Evolutionary conservation across 2,329 filamentous ascomycete genomes (phyloP).

Genomic region (Scolecobasidium constrictum): DNA sequence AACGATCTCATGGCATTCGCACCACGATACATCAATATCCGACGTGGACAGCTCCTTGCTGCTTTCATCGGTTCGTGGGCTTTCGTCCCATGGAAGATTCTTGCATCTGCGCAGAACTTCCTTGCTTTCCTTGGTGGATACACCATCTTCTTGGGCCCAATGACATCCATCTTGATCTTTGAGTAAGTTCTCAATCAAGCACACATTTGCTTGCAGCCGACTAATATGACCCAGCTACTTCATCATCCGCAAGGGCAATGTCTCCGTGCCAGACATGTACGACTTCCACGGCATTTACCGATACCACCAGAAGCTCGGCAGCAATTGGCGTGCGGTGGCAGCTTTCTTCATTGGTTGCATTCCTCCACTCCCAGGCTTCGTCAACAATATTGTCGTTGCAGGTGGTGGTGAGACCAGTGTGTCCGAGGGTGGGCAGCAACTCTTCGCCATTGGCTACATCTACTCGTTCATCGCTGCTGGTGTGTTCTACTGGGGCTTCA

Average conservation of each 20-base stretch:
- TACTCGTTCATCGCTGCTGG: conserved; percentile 28
- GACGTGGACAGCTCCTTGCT: conserved; percentile 13
- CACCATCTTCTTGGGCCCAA: conserved; percentile 19
- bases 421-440: conserved; percentile 16
- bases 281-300: conserved; percentile 21
- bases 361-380: conserved; percentile 26
- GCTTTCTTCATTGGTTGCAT: conserved; percentile 22
- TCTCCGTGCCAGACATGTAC: conserved; percentile 17
- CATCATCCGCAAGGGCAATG: conserved; percentile 14
- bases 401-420: conserved; percentile 26
- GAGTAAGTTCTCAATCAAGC: too few relatives aligned
- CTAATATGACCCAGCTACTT: conserved; percentile 10
- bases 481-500: conserved; percentile 26
- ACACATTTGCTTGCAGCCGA: too few relatives aligned
- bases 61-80: conserved; percentile 11
- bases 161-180: conserved; percentile 12
- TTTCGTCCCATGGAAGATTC: conserved; percentile 23
- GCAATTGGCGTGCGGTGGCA: conserved; percentile 24
- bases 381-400: conserved; percentile 24
- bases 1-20: conserved; percentile 33
- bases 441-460: conserved; percentile 29
- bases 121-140: conserved; percentile 17
- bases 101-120: conserved; percentile 8
- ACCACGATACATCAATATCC: conserved; percentile 22
- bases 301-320: conserved; percentile 19